phyloP scores from a whole-genome alignment of 768 basidiomycete genomes.

The Lentinula detonsa region DNA sequence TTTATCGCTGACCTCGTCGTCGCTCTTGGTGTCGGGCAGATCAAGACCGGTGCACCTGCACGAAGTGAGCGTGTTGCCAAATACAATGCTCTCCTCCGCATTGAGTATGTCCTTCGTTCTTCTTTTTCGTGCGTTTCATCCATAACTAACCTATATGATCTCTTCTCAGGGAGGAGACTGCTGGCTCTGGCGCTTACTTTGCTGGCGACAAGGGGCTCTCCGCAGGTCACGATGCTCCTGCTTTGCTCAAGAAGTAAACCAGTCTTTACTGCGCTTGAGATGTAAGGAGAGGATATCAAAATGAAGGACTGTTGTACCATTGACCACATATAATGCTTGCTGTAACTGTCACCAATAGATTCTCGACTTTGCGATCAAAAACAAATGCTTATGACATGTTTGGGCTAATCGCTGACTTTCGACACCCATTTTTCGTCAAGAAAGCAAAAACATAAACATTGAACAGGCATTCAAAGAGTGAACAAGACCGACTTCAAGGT shows the following conservation, averaged over 20 bases:
- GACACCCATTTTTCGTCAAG: no score
- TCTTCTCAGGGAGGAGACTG: constrained; percentile 66
- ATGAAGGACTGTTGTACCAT: constrained; percentile 1
- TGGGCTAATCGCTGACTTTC: no score
- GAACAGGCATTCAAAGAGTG: no score
- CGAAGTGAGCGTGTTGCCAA: constrained; percentile 96
- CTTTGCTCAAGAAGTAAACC: constrained; percentile 63
- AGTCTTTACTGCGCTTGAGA: background rate
- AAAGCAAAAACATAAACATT: no score
- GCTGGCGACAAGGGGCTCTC: constrained; percentile 80
- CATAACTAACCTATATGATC: constrained; percentile 3
- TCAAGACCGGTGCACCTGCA: constrained; percentile 98
- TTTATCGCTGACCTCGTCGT: constrained; percentile 94
- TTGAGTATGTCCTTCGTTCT: constrained; percentile 56
- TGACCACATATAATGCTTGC: background rate
- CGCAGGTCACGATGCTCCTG: constrained; percentile 67
- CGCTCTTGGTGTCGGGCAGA: constrained; percentile 87
- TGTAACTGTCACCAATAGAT: background rate
- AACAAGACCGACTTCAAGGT: no score
- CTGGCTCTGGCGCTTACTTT: constrained; percentile 54
- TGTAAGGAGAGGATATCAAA: background rate
- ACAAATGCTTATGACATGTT: no score
- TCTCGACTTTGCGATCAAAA: background rate
- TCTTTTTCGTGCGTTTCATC: background rate
- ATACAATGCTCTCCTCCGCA: constrained; percentile 86